Evolutionary conservation across 2,329 filamentous ascomycete genomes (phyloP), one percentile per base, ranked within the genome.

Genomic region (Fusarium sororula): DNA sequence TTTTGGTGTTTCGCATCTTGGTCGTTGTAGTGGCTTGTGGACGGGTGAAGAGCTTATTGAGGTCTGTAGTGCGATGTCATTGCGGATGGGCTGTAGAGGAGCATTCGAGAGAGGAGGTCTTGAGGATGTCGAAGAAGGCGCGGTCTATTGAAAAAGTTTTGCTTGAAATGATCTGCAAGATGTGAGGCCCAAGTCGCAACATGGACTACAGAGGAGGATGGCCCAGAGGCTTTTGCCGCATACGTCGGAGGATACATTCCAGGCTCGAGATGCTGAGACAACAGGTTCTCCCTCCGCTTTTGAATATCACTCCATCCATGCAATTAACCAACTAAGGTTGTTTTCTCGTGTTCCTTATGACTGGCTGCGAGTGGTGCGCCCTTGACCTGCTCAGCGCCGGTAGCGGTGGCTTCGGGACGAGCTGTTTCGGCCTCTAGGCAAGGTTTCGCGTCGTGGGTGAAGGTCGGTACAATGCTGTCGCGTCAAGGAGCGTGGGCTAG

Each of bases 381-480:
- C 87, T 96, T 96, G 76, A 91, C 91, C 64, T 93, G 90, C 70
- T 94, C 93, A 63, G 91, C 90, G 62, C 90, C 90, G 56, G 88
- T 87, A 42, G 90, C 80, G 24, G 87, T 85, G 59, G 89, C 88
- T 81, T 90, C 87, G 32, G 32, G 32, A 32, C 32, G 13, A 32
- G 30, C 32, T 32, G n/a, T 38, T 12, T 38, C 39, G 13, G 22
- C 12, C 39, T 41, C 8, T 1, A 18, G 4, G 24, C 12, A 45
- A 45, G 18, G 44, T 20, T 45, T 45, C 17, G 44, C 44, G 24
- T 20, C 24, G 17, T 10, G 42, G 24, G 24, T 13, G 12, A 12
- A 2, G 17, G 5, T 24, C 13, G 1, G 32, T 32, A 15, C 6
- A 2, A 26, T 26, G 6, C 14, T 45, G 17, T 26, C 12, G 44